Conservation (phyloP, 1,284 basidiomycete genomes). For the Ceratobasidium papillatum region DNA sequence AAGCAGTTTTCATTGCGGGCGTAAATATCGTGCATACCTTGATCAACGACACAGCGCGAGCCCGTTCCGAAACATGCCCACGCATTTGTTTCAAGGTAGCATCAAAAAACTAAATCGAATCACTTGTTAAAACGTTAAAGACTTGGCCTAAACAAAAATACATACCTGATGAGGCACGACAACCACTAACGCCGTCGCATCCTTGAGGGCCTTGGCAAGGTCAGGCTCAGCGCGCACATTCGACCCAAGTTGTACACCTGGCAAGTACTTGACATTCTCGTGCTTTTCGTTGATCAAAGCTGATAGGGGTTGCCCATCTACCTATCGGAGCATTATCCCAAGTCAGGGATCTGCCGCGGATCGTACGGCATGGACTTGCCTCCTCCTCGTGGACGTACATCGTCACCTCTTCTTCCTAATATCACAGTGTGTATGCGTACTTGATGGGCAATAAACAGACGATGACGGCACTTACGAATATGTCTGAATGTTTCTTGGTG, state of each 20-base stretch:
- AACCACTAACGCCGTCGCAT: conserved; percentile 62
- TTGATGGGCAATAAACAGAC: background rate
- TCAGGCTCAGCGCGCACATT: conserved; percentile 61
- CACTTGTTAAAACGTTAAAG: conserved; percentile 12
- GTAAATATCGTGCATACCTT: conserved; percentile 48
- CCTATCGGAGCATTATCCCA: conserved; percentile 48
- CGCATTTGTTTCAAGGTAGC: conserved; percentile 52
- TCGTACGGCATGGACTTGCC: conserved; percentile 48
- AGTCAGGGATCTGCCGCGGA: background rate
- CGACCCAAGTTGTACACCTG: conserved; percentile 59
- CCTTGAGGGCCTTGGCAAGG: conserved; percentile 59
- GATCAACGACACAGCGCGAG: conserved; percentile 58
- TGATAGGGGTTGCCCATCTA: conserved; percentile 61
- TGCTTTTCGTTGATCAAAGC: conserved; percentile 63
- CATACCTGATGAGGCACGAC: conserved; percentile 61
- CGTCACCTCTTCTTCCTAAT: conserved; percentile 55
- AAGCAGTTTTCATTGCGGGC: background rate
- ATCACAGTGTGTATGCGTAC: conserved; percentile 20
- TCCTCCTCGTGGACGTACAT: conserved; percentile 63
- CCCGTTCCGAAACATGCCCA: conserved; percentile 54
- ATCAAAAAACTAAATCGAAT: conserved; percentile 53
- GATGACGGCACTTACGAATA: conserved; percentile 48
- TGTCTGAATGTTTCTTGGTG: conserved; percentile 54
- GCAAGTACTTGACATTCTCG: conserved; percentile 63
- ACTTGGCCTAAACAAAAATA: background rate